Evolutionary conservation across 139 green algal genomes (phyloP), one percentile per base, ranked within the genome.

Genomic region (Axilococcus clingmanii): DNA sequence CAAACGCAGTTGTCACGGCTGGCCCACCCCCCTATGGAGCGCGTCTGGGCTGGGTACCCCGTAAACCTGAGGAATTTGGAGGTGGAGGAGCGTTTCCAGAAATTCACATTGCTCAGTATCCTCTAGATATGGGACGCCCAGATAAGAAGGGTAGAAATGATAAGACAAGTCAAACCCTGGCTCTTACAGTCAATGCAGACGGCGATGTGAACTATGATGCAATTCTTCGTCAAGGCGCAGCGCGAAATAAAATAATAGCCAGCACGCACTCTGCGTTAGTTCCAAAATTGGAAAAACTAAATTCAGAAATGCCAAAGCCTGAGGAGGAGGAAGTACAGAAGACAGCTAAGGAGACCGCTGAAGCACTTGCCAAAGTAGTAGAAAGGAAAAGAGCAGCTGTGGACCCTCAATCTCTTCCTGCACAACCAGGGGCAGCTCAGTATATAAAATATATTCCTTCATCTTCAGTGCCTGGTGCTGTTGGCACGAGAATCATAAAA

Each of bases 361-460:
- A 66, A 17, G 82, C 84, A 20, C 74, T 96, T 36, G 37, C 77
- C 14, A 23, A 46, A 24, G 49, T 88, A 15, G 84, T 97, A 5
- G 70, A 68, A 32, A 74, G 58, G 55, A 94, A 94, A 71, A 57
- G 91, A 5, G 63, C 70, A 3, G 83, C 72, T 11, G 63, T 72
- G 17, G 81, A 95, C 65, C 80, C 84, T 8, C 81, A 82, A 59
- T 79, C 72, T n/a, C 55, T 95, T 27, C 73, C 85, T 16, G 37
- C 58, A 19, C 70, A 80, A 65, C 79, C 89, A 16, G 79, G 75
- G 7, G 79, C 61, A 7, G 63, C 88, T 5, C 76, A 74, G 24
- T 94, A 88, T 66, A 91, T 96, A 71, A 96, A 96, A 56, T 98
- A 98, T 80, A 97, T 85, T 0, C 91, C 91, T 2, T 58, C 71